A percentile compares a stretch with the other conserved stretches of the same genome.
These are phyloP conservation scores for Trichoderma reesei DNA, from an alignment of 495 filamentous ascomycete species.

Conservation along the genomic window DNA sequence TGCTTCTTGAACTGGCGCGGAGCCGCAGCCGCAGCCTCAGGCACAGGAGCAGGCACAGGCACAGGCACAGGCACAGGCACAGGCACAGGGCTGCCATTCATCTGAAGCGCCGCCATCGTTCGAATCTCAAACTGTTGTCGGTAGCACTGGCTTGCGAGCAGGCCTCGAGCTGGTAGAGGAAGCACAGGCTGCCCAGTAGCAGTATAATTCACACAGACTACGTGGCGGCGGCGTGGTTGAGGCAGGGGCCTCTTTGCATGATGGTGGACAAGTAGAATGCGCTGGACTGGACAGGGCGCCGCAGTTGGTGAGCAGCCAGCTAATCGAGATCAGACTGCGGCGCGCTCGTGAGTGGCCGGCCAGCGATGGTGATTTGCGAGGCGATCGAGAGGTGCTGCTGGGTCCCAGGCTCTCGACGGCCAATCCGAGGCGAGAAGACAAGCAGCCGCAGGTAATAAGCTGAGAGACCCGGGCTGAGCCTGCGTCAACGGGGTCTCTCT, in stretches of 20 bases:
- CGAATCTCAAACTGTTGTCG: background rate
- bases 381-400: background rate
- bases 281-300: background rate
- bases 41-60: too few species aligned
- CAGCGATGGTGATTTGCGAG: background rate
- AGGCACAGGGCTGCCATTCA: background rate
- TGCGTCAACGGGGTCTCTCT: constrained; percentile 1
- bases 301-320: background rate
- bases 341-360: background rate
- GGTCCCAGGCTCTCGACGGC: background rate
- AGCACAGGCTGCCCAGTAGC: constrained; percentile 6
- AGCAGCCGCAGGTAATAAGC: background rate
- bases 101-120: background rate
- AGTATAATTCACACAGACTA: background rate
- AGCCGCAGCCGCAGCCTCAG: background rate
- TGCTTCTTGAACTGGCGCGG: constrained; percentile 44
- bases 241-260: constrained; percentile 5
- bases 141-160: background rate
- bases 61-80: too few species aligned
- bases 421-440: background rate
- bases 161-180: background rate
- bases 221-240: constrained; percentile 7
- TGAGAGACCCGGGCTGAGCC: background rate
- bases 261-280: background rate
- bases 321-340: background rate